A percentile compares a stretch with the other conserved stretches of the same genome.
These are phyloP conservation scores for Poa annua DNA, from an alignment of 176 grass and related monocot species.

Conservation along the genomic window DNA sequence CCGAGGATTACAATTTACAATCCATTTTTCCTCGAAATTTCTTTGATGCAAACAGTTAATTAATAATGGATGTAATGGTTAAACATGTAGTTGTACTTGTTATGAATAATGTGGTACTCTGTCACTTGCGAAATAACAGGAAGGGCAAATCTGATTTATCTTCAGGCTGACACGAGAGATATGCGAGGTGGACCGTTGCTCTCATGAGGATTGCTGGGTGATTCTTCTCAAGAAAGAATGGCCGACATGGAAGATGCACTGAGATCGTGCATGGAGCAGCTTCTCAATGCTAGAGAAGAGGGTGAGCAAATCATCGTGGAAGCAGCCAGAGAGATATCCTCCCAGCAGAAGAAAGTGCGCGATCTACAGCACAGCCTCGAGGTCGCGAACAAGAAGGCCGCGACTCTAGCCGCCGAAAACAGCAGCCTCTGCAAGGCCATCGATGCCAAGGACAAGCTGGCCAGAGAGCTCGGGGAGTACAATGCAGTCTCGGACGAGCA, in stretches of 20 bases:
- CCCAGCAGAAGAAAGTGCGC: conserved; percentile 48
- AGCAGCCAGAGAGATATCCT: conserved; percentile 63
- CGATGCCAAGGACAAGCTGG: conserved; percentile 61
- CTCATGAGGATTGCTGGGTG: conserved; percentile 19
- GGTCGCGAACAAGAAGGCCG: conserved; percentile 54
- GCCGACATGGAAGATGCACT: conserved; percentile 53
- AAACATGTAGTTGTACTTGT: background rate
- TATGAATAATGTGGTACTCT: background rate
- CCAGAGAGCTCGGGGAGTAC: conserved; percentile 50
- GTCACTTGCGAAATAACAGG: background rate
- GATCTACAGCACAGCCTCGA: conserved; percentile 57
- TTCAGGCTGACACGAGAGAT: background rate
- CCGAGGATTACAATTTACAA: background rate
- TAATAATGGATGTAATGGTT: background rate
- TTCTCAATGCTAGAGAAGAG: conserved; percentile 62
- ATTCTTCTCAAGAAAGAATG: conserved; percentile 33
- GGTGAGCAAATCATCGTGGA: conserved; percentile 63
- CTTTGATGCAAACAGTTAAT: background rate
- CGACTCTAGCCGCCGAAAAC: conserved; percentile 60
- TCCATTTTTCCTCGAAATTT: background rate
- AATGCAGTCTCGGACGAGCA: conserved; percentile 45
- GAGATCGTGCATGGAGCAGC: conserved; percentile 66
- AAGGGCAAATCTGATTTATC: background rate
- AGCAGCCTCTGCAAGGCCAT: conserved; percentile 48
- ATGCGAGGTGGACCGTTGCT: conserved; percentile 28